Percentiles rank a stretch among this genome's conserved stretches.
Conservation (phyloP, 164 flowering plant genomes). For the Tetracentron sinense region DNA sequence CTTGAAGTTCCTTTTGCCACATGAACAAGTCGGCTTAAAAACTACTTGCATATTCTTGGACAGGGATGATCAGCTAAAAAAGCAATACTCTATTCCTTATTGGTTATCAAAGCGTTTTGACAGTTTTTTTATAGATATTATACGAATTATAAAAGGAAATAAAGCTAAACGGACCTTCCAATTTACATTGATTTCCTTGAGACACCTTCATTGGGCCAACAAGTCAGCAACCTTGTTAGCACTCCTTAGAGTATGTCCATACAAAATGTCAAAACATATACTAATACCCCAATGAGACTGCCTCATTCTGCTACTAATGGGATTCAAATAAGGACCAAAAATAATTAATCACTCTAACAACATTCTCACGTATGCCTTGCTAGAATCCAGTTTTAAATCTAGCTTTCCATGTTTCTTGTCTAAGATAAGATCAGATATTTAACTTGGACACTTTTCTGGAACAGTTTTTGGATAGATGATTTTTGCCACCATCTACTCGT, state of each 20-base stretch:
- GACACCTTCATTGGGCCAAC: not conserved
- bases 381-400: not conserved
- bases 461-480: not conserved
- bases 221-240: not conserved
- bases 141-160: no score
- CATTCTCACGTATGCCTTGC: not conserved
- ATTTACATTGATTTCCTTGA: not conserved
- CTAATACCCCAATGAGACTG: no score
- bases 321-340: not conserved
- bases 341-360: not conserved
- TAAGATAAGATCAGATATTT: no score
- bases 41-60: no score
- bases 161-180: not conserved
- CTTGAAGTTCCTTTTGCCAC: not conserved
- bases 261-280: not conserved
- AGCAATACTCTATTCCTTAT: no score
- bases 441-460: not conserved
- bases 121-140: no score
- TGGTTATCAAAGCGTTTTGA: no score
- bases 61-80: no score
- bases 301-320: no score
- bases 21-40: not conserved
- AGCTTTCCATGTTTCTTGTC: not conserved
- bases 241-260: not conserved
- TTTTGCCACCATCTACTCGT: not conserved